Percentiles rank a stretch among this genome's conserved stretches.
Conservation (phyloP, 495 filamentous ascomycete species). For the Geopyxis carbonaria region DNA sequence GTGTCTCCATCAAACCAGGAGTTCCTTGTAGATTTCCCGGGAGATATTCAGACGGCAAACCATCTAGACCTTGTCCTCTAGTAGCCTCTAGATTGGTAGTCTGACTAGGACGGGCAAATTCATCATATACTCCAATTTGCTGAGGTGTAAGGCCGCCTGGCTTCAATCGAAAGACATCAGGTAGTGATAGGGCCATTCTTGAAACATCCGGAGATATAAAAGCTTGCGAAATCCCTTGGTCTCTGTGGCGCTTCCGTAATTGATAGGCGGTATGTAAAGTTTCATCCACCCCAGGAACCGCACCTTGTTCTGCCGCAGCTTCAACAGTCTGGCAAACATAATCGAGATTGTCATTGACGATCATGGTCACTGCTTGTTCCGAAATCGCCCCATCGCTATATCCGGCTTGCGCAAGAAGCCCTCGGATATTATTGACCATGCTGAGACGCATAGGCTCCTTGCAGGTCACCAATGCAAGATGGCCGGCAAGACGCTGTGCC, state of each 20-base stretch:
- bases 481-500: constrained; percentile 81
- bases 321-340: constrained; percentile 82
- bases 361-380: constrained; percentile 62
- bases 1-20: constrained; percentile 1
- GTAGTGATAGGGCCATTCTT: constrained; percentile 75
- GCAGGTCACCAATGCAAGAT: constrained; percentile 87
- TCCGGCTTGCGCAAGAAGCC: constrained; percentile 48
- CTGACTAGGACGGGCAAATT: constrained; percentile 43
- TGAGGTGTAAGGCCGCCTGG: constrained; percentile 68
- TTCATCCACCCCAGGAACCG: constrained; percentile 82
- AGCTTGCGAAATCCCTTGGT: constrained; percentile 48
- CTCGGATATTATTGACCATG: constrained; percentile 89
- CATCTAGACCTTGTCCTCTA: constrained; percentile 2
- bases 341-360: constrained; percentile 94
- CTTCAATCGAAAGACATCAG: constrained; percentile 70
- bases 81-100: not conserved
- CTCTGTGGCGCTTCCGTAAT: constrained; percentile 51
- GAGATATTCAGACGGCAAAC: constrained; percentile 4
- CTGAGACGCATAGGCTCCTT: constrained; percentile 92
- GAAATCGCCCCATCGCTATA: constrained; percentile 55
- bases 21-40: constrained; percentile 5
- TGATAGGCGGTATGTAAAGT: constrained; percentile 64
- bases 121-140: constrained; percentile 88
- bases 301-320: constrained; percentile 81
- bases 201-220: constrained; percentile 66